Base-by-base conservation (phyloP, 2,329 filamentous ascomycete genomes). In the Aspergillus sp. region DNA sequence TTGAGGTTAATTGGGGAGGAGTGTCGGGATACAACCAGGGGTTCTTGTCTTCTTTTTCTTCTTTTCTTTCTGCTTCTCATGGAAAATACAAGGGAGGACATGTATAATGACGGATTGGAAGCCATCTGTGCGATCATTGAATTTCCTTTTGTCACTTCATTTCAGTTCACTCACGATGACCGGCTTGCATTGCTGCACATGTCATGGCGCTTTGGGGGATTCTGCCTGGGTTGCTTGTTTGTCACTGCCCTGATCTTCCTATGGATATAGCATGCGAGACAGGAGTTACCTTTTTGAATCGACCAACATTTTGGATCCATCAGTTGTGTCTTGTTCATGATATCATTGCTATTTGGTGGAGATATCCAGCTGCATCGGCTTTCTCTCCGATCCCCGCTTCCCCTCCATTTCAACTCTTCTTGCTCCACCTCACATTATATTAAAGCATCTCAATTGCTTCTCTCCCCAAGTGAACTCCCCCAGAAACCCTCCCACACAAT, bases 111-210 rank as follows among this genome's bases (percentile, higher is more conserved):
- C 58, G 49, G 58, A 57, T 63, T 66, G 61, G 63, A 60, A 47
- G 41, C 38, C 53, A 63, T 64, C 59, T 65, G 59, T 62, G 58
- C 59, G 52, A 53, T 49, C 61, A 58, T 64, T 64, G 55, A 60
- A 58, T 64, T 59, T 58, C 56, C 19, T 63, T 66, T 55, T 55
- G 25, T 55, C 36, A 36, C 13, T 30, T 41, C 7, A 23, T 32
- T 62, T 21, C 45, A 52, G 32, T 51, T 61, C 55, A 45, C 54
- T 60, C 50, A 61, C 61, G 56, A 67, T 64, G 66, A 63, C 55
- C 51, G 54, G 61, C 61, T 65, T 65, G 65, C 67, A 70, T 70
- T 63, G 62, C 60, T 60, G 57, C 65, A 69, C 66, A 67, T 68
- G 64, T 60, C 62, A 63, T 58, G 67, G 67, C 67, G 67, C 62